These are phyloP conservation scores for Cytospora chrysosperma DNA, from an alignment of 2,329 filamentous ascomycete species.

Conservation along the genomic window DNA sequence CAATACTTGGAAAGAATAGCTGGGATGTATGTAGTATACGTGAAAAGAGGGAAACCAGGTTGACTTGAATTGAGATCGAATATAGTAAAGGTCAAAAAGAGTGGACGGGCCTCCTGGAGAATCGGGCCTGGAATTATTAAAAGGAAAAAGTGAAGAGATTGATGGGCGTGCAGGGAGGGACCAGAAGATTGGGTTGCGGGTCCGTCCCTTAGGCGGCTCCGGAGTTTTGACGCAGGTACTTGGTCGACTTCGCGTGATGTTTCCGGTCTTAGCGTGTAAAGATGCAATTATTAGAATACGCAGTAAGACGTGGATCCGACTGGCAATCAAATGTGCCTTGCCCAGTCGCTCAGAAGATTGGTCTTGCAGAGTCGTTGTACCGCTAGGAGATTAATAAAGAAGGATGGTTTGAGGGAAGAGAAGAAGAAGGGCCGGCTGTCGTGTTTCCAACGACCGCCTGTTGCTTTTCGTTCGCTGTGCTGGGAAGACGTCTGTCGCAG, in stretches of 20 bases:
- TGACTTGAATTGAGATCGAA: constrained; percentile 18
- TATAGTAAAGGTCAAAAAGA: constrained; percentile 25
- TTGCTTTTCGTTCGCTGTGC: constrained; percentile 7
- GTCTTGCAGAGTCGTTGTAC: constrained; percentile 9
- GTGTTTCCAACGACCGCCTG: constrained; percentile 4
- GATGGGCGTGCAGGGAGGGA: constrained; percentile 26
- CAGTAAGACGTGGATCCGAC: constrained; percentile 20
- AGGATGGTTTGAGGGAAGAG: constrained; percentile 1
- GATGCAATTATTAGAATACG: constrained; percentile 26
- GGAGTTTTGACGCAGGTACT: constrained; percentile 25
- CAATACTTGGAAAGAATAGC: constrained; percentile 12
- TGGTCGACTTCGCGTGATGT: constrained; percentile 22
- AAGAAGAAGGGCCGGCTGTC: constrained; percentile 11
- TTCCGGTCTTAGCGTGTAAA: constrained; percentile 25
- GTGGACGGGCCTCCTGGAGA: constrained; percentile 23
- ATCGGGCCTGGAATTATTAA: constrained; percentile 26
- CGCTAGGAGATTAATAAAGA: constrained; percentile 3
- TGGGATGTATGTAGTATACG: constrained; percentile 17
- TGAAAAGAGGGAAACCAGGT: constrained; percentile 23
- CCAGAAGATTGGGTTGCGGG: constrained; percentile 27
- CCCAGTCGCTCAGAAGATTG: constrained; percentile 4
- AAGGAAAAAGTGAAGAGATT: constrained; percentile 26
- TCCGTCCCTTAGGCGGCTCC: constrained; percentile 25
- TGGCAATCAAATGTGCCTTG: constrained; percentile 26
- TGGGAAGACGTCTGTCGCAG: constrained; percentile 12